Evolutionary conservation across 78 protist genomes (phyloP).

Genomic region (Chrysochromulina parva): DNA sequence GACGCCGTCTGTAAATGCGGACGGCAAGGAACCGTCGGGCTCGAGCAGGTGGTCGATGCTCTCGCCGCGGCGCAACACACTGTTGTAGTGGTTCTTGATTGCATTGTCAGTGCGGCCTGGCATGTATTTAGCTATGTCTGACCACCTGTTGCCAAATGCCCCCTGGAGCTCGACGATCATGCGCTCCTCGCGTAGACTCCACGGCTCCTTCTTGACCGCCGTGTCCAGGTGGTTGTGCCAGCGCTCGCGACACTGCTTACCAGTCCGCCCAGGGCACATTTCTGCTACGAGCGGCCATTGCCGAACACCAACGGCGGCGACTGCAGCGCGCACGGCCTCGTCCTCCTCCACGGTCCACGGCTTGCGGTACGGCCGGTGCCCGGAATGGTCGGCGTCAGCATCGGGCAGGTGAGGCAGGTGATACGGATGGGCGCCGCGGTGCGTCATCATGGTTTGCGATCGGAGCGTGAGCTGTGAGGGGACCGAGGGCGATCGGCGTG

Average conservation of each 20-base stretch:
- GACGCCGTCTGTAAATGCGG: background rate
- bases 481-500: too few relatives aligned
- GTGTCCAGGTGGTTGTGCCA: constrained; percentile 91
- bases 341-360: constrained; percentile 56
- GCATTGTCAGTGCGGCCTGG: constrained; percentile 91
- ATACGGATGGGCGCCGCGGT: too few relatives aligned
- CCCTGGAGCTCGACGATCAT: constrained; percentile 68
- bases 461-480: too few relatives aligned
- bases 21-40: background rate
- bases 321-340: constrained; percentile 40
- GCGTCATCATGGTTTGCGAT: too few relatives aligned
- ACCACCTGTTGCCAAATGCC: constrained; percentile 82
- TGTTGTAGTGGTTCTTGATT: constrained; percentile 89
- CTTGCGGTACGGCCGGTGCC: too few relatives aligned
- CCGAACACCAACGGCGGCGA: constrained; percentile 50
- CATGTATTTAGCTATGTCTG: constrained; percentile 76
- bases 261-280: constrained; percentile 59
- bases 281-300: constrained; percentile 63
- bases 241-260: constrained; percentile 79
- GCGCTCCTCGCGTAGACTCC: constrained; percentile 86
- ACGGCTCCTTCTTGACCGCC: constrained; percentile 68
- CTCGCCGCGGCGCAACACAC: constrained; percentile 64
- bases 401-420: too few relatives aligned
- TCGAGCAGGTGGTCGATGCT: background rate
- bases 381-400: too few relatives aligned